Evolutionary conservation across 257 asterid species (phyloP).

Genomic region (Gardenia jasminoides): DNA sequence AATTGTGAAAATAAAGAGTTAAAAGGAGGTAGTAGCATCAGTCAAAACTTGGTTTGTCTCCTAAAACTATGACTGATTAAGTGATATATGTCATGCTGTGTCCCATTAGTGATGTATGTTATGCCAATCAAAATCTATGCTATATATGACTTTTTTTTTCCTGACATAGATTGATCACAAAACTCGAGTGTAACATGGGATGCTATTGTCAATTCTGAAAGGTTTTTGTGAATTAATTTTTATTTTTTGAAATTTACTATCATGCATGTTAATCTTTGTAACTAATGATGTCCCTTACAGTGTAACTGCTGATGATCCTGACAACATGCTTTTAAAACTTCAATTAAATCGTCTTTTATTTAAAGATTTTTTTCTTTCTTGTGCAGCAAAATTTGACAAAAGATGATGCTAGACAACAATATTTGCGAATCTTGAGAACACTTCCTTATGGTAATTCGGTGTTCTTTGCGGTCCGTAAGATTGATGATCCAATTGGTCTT

Average conservation of each 20-base stretch:
- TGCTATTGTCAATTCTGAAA: background rate
- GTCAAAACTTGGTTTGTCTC: background rate
- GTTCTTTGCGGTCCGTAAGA: conserved; percentile 94
- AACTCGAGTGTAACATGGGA: background rate
- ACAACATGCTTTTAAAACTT: background rate
- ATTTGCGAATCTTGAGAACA: conserved; percentile 82
- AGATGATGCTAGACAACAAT: conserved; percentile 97
- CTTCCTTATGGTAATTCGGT: conserved; percentile 99
- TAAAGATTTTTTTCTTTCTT: conserved; percentile 13
- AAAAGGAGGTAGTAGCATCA: background rate
- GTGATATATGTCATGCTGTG: background rate
- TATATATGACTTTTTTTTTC: background rate
- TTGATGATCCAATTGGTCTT: conserved; percentile 98
- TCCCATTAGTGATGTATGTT: background rate
- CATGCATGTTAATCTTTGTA: background rate
- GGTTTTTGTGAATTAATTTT: background rate
- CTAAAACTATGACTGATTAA: background rate
- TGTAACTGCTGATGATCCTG: background rate
- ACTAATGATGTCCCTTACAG: too few relatives aligned
- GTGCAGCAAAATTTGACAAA: conserved; percentile 83
- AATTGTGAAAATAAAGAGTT: background rate
- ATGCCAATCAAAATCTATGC: background rate
- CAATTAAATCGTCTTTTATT: background rate
- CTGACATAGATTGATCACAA: background rate
- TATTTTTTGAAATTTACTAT: background rate